Evolutionary conservation across 2,329 filamentous ascomycete genomes (phyloP), one percentile per base, ranked within the genome.

Genomic region (Fusarium paranaense): DNA sequence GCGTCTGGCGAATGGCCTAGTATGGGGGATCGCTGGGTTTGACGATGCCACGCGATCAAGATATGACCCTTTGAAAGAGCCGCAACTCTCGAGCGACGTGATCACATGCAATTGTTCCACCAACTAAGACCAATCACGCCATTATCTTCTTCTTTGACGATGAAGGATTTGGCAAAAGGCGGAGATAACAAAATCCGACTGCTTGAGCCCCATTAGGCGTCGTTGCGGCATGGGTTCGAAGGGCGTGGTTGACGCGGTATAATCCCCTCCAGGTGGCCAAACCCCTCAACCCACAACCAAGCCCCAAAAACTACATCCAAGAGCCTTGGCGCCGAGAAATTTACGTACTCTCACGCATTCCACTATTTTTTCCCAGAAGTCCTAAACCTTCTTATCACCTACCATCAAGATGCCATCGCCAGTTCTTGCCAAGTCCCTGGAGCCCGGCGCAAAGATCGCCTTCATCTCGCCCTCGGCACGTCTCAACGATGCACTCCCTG

Each of bases 401-500:
- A 33, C 18, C 27, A 20, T 6, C 50, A 59, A 4, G 2, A 77
- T 77, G 75, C 67, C 69, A 4, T 71, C 75, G 1, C 57, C 69
- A 10, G 73, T 80, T 5, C 35, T 71, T 6, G 75, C 80, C 3
- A 79, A 78, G 40, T 74, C 76, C 4, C 75, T 86, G 0, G 45
- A 79, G 64, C 79, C 81, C 0, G 82, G 83, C 27, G 81, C 70
- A 2, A 85, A 82, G 9, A 83, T 86, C 11, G 84, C 80, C 2
- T 82, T 83, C 65, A 75, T 86, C 56, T 85, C 83, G 1, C 84
- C 84, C 13, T 86, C 84, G 0, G 72, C 75, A 6, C 82, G 84
- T 6, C 71, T 85, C 10, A 84, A 85, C 66, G 59, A 79, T 33
- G 6, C 62, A 16, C 47, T 80, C 6, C 80, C 83, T 0, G 67